Evolutionary conservation across 1,139 yeast species (phyloP).

Genomic region (Suhomyces taliae): DNA sequence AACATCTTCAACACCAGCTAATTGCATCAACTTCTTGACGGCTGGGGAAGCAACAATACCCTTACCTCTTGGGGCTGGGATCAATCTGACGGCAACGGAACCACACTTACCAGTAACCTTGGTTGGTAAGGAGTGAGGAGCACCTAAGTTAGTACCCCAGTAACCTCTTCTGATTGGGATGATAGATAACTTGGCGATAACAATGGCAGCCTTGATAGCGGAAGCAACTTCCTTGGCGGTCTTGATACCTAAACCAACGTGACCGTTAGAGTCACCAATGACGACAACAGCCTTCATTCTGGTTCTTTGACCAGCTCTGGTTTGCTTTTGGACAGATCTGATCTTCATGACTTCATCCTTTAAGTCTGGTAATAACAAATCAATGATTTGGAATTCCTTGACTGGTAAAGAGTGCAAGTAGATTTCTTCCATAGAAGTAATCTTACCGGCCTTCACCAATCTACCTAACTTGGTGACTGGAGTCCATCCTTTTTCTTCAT

Average conservation of each 20-base stretch:
- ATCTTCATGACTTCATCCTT: slow-evolving; percentile 99
- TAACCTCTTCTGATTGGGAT: slow-evolving; percentile 99
- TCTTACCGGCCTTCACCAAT: slow-evolving; percentile 98
- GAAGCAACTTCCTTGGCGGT: slow-evolving; percentile 99
- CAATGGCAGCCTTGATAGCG: slow-evolving; percentile 99
- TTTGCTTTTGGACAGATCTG: slow-evolving; percentile 99
- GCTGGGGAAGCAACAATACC: slow-evolving; percentile 99
- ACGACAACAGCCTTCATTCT: slow-evolving; percentile 99
- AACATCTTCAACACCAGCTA: slow-evolving; percentile 99
- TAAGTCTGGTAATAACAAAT: slow-evolving; percentile 91
- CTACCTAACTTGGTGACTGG: slow-evolving; percentile 99
- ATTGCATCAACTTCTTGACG: slow-evolving; percentile 96
- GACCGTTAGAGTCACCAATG: slow-evolving; percentile 99
- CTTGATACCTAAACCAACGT: slow-evolving; percentile 99
- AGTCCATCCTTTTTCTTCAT: slow-evolving; percentile 98
- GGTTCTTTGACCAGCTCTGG: slow-evolving; percentile 99
- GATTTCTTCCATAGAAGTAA: slow-evolving; percentile 95
- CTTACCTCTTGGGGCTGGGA: slow-evolving; percentile 99
- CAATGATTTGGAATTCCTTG: slow-evolving; percentile 99
- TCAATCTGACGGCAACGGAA: slow-evolving; percentile 96
- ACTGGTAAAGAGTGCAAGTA: slow-evolving; percentile 99
- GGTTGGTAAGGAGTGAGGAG: slow-evolving; percentile 98
- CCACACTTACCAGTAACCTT: slow-evolving; percentile 99
- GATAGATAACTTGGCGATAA: slow-evolving; percentile 97
- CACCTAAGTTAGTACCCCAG: slow-evolving; percentile 99